Percentiles rank a stretch among this genome's conserved stretches.
phyloP scores from a whole-genome alignment of 129 eudicot species.

The Pittosporum tobira region DNA sequence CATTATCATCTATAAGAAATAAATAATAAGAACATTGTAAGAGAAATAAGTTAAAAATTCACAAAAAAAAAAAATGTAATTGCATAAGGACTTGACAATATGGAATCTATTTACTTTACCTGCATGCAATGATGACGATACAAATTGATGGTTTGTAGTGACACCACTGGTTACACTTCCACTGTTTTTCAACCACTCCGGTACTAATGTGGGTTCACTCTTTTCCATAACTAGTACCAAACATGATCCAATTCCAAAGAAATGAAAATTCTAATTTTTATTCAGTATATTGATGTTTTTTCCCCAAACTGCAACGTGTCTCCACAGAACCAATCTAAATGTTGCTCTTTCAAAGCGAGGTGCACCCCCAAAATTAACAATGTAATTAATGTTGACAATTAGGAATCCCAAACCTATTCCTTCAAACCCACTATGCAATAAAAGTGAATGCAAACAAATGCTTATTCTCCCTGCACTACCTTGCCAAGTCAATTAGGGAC shows the following conservation, averaged over 20 bases:
- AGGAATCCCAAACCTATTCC: constrained; percentile 8
- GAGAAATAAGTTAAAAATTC: background rate
- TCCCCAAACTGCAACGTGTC: constrained; percentile 4
- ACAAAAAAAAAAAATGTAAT: background rate
- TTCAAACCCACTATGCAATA: constrained; percentile 12
- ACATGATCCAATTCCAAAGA: constrained; percentile 41
- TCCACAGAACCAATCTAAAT: constrained; percentile 12
- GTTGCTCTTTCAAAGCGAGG: background rate
- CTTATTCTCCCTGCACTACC: constrained; percentile 14
- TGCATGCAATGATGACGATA: constrained; percentile 41
- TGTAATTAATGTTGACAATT: background rate
- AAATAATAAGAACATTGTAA: constrained; percentile 8
- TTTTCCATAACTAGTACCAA: constrained; percentile 63
- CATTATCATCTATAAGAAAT: constrained; percentile 42
- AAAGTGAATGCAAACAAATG: constrained; percentile 20
- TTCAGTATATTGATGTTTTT: constrained; percentile 6
- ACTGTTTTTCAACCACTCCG: constrained; percentile 80
- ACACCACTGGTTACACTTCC: constrained; percentile 41
- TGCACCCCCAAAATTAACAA: background rate
- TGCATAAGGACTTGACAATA: background rate
- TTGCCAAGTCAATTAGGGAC: constrained; percentile 15
- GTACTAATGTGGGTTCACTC: constrained; percentile 90
- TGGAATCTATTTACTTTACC: constrained; percentile 25
- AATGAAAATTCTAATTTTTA: constrained; percentile 23
- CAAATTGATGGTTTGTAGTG: constrained; percentile 31